Conservation (phyloP, 1,284 basidiomycete genomes). For the Fomitiporia mediterranea region DNA sequence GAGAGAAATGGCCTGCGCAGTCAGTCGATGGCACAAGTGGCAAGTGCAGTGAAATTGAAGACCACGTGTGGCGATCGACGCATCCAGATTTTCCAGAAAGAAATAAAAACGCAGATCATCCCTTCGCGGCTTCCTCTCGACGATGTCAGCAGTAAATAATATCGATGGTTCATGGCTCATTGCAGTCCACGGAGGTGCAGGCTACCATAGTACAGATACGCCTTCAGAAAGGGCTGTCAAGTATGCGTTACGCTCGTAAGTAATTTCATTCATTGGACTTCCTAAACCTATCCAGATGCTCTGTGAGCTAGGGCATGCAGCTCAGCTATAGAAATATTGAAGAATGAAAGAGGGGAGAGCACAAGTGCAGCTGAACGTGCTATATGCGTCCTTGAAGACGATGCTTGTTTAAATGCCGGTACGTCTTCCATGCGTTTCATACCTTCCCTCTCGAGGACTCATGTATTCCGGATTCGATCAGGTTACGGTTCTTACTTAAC, state of each 20-base stretch:
- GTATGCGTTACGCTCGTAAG: slow-evolving; percentile 48
- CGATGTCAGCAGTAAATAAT: not conserved
- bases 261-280: not conserved
- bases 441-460: too few relatives aligned
- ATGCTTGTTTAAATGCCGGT: slow-evolving; percentile 65
- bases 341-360: slow-evolving; percentile 24
- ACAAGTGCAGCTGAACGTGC: slow-evolving; percentile 46
- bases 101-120: slow-evolving; percentile 1
- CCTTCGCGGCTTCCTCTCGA: not conserved
- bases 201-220: slow-evolving; percentile 39
- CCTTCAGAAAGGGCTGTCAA: slow-evolving; percentile 46
- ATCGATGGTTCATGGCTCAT: slow-evolving; percentile 26
- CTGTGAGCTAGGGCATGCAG: not conserved
- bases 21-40: not conserved
- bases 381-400: slow-evolving; percentile 56
- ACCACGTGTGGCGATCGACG: slow-evolving; percentile 9
- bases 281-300: not conserved
- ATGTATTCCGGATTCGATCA: slow-evolving; percentile 25
- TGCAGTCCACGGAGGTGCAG: slow-evolving; percentile 68
- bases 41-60: too few relatives aligned
- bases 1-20: not conserved
- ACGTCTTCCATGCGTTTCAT: not conserved
- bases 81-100: not conserved
- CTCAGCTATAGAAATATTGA: not conserved
- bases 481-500: slow-evolving; percentile 76